Conservation (phyloP, 1,284 basidiomycete genomes). For the Cryptococcus sp. region DNA sequence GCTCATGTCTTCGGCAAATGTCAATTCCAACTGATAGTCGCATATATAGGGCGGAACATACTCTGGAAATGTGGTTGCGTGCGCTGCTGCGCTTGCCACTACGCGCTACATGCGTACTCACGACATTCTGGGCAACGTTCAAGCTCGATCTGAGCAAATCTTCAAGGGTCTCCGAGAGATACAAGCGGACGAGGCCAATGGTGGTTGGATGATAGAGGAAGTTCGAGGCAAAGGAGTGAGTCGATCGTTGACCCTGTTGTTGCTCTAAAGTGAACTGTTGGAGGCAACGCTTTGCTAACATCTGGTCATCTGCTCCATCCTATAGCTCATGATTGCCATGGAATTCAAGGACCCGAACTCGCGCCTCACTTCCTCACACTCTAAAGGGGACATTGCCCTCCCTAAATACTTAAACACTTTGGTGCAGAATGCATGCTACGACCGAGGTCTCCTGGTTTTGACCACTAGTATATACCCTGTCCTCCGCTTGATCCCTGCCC, state of each 20-base stretch:
- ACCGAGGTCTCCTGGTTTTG: slow-evolving; percentile 71
- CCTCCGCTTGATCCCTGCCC: slow-evolving; percentile 64
- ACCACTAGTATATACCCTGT: slow-evolving; percentile 45
- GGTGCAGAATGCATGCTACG: slow-evolving; percentile 72
- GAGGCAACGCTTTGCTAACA: no score
- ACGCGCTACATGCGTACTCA: slow-evolving; percentile 28
- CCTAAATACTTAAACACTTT: slow-evolving; percentile 66
- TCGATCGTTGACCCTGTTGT: background rate
- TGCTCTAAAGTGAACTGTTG: no score
- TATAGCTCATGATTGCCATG: slow-evolving; percentile 71
- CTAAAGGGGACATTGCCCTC: slow-evolving; percentile 52
- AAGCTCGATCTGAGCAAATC: slow-evolving; percentile 69
- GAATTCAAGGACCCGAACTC: slow-evolving; percentile 60
- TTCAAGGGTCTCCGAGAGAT: slow-evolving; percentile 60
- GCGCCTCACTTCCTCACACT: slow-evolving; percentile 21
- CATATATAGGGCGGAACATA: slow-evolving; percentile 36
- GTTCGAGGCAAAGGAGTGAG: slow-evolving; percentile 67
- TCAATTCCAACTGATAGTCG: background rate
- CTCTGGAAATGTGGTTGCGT: slow-evolving; percentile 80
- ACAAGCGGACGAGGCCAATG: slow-evolving; percentile 52
- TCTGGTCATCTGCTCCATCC: background rate
- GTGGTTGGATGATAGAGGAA: slow-evolving; percentile 64
- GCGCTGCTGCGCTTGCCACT: slow-evolving; percentile 74
- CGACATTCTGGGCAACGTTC: slow-evolving; percentile 72
- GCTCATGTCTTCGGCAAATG: background rate